phyloP scores from a whole-genome alignment of 306 rosid species.

The Pueraria montana region DNA sequence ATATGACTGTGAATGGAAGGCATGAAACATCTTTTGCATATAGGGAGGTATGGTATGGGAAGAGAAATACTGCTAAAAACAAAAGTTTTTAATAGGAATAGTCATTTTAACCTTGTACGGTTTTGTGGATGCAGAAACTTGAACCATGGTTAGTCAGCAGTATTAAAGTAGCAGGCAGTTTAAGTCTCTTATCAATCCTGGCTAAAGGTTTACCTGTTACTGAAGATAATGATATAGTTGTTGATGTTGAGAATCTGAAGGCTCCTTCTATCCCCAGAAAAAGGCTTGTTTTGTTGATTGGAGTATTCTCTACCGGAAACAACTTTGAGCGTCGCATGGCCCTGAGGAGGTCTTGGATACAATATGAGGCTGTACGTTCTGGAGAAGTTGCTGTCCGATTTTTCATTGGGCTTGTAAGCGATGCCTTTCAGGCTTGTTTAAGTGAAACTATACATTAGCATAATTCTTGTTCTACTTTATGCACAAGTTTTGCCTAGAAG shows the following conservation, averaged over 20 bases:
- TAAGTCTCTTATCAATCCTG: slow-evolving; percentile 75
- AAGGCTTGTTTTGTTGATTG: slow-evolving; percentile 78
- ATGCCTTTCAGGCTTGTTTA: slow-evolving; percentile 29
- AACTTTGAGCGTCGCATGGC: slow-evolving; percentile 97
- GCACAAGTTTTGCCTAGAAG: slow-evolving; percentile 23
- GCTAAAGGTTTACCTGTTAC: slow-evolving; percentile 94
- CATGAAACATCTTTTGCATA: slow-evolving; percentile 95
- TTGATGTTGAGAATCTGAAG: slow-evolving; percentile 73
- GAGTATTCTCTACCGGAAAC: slow-evolving; percentile 92
- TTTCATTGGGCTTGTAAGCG: slow-evolving; percentile 96
- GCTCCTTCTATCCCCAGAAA: slow-evolving; percentile 74
- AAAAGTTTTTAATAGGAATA: slow-evolving; percentile 32
- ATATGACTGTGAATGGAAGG: slow-evolving; percentile 91
- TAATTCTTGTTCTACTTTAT: slow-evolving; percentile 32
- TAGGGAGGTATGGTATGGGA: slow-evolving; percentile 88
- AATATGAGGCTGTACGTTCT: slow-evolving; percentile 77
- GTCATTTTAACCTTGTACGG: slow-evolving; percentile 41
- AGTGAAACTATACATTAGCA: slow-evolving; percentile 33
- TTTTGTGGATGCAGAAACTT: slow-evolving; percentile 77
- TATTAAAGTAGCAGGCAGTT: slow-evolving; percentile 72
- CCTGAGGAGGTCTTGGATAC: slow-evolving; percentile 97
- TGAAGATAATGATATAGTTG: slow-evolving; percentile 75
- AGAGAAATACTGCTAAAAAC: slow-evolving; percentile 39
- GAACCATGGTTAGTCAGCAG: slow-evolving; percentile 88
- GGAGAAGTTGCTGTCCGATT: slow-evolving; percentile 90